Conservation (phyloP, 257 asterid genomes). For the Primulina eburnea region DNA sequence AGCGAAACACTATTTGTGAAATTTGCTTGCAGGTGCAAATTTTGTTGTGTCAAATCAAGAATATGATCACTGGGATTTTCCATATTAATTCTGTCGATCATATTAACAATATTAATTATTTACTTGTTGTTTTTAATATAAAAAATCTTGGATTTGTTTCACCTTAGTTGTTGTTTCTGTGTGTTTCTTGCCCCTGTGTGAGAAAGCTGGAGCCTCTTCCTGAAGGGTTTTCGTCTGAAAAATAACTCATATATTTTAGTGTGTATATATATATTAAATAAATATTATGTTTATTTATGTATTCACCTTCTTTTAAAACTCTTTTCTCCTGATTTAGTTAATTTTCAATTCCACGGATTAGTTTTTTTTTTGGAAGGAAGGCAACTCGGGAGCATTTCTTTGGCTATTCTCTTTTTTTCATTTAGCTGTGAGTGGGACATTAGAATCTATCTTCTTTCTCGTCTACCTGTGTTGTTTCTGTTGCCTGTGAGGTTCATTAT, state of each 20-base stretch:
- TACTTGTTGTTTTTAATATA: neutral
- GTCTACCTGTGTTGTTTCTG: too few species aligned
- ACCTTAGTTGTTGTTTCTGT: neutral
- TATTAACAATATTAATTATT: neutral
- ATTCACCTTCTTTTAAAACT: neutral
- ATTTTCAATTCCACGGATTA: neutral
- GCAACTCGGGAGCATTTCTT: too few species aligned
- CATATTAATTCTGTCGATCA: neutral
- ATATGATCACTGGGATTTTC: neutral
- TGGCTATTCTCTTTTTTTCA: too few species aligned
- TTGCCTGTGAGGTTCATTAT: too few species aligned
- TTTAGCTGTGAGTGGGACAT: too few species aligned
- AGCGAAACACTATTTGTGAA: slow-evolving; percentile 82
- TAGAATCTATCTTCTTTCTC: too few species aligned
- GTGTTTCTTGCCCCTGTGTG: too few species aligned
- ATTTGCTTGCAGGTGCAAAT: slow-evolving; percentile 71
- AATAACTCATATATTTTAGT: too few species aligned
- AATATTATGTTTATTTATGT: neutral
- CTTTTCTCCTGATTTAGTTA: neutral
- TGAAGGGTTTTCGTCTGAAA: too few species aligned
- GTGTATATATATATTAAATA: too few species aligned
- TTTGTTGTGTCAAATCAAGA: slow-evolving; percentile 2
- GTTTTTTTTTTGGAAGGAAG: too few species aligned
- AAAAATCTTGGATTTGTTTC: neutral
- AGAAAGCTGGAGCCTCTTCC: too few species aligned